Conservation (phyloP, 2,329 filamentous ascomycete species). For the Beauveria brongniartii region DNA sequence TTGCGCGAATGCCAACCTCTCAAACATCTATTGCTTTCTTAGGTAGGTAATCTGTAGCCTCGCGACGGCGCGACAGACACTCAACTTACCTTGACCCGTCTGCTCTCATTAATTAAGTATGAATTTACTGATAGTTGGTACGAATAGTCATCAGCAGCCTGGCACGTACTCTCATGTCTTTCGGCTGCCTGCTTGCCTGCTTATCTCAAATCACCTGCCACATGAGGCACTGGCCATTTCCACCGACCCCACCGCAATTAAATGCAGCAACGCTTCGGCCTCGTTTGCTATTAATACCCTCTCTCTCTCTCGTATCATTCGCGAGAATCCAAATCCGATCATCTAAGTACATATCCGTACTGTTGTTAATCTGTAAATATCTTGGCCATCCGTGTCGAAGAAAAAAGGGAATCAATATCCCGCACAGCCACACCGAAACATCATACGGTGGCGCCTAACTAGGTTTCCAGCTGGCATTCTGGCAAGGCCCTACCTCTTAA, state of each 20-base stretch:
- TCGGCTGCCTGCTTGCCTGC: background rate
- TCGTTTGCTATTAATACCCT: constrained; percentile 2
- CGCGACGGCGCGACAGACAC: background rate
- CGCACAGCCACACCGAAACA: background rate
- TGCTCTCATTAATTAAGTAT: background rate
- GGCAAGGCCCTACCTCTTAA: too few relatives aligned
- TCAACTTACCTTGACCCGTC: background rate
- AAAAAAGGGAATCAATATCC: background rate
- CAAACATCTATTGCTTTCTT: too few relatives aligned
- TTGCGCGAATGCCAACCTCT: too few relatives aligned
- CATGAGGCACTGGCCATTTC: background rate
- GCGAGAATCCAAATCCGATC: too few relatives aligned
- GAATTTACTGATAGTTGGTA: too few relatives aligned
- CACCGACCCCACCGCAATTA: constrained; percentile 9
- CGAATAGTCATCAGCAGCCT: background rate
- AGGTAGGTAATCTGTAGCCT: background rate
- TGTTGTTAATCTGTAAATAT: background rate
- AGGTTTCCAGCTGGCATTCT: background rate
- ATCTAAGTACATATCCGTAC: too few relatives aligned
- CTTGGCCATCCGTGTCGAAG: background rate
- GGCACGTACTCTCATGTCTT: background rate
- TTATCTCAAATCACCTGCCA: background rate
- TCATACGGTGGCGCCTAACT: constrained; percentile 6
- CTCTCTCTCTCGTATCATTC: background rate
- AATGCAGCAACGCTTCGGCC: background rate